A percentile compares a stretch with the other conserved stretches of the same genome.
Evolutionary conservation across 371 early-diverging fungal genomes (phyloP).

Genomic region (Mortierella sp.): DNA sequence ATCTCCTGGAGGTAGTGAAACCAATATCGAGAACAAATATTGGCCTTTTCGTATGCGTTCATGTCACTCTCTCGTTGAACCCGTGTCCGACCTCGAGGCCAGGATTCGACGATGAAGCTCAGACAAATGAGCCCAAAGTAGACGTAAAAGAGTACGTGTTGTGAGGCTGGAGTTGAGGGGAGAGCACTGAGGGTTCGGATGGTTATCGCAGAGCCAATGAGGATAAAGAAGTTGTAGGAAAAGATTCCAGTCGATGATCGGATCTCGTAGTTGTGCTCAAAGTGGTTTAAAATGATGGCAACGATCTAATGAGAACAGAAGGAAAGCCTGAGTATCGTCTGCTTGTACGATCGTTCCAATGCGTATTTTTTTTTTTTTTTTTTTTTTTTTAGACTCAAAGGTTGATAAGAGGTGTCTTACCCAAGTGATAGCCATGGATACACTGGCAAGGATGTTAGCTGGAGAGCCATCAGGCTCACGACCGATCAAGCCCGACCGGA

Average conservation of each 20-base stretch:
- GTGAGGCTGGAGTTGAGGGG: not conserved
- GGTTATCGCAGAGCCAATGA: slow-evolving; percentile 3
- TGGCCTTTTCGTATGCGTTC: slow-evolving; percentile 29
- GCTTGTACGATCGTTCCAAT: not conserved
- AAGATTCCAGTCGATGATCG: slow-evolving; percentile 34
- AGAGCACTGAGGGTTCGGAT: slow-evolving; percentile 13
- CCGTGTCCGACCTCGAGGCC: slow-evolving; percentile 25
- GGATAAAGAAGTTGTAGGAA: slow-evolving; percentile 14
- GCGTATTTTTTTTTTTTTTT: not conserved
- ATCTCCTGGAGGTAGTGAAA: slow-evolving; percentile 22
- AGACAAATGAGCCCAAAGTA: not conserved
- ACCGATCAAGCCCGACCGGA: not conserved
- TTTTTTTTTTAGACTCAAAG: not conserved
- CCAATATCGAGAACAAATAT: slow-evolving; percentile 23
- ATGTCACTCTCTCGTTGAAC: slow-evolving; percentile 14
- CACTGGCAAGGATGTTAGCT: slow-evolving; percentile 17
- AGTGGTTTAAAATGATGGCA: slow-evolving; percentile 19
- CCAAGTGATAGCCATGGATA: slow-evolving; percentile 24
- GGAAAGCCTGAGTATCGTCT: not conserved
- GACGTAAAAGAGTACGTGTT: not conserved
- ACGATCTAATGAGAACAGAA: slow-evolving; percentile 3
- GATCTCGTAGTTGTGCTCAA: slow-evolving; percentile 33
- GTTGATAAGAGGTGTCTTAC: slow-evolving; percentile 20
- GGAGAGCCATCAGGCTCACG: not conserved
- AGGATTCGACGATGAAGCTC: slow-evolving; percentile 33